Conservation (phyloP, 305 asterid species). For the Solanum aculeatissimum region DNA sequence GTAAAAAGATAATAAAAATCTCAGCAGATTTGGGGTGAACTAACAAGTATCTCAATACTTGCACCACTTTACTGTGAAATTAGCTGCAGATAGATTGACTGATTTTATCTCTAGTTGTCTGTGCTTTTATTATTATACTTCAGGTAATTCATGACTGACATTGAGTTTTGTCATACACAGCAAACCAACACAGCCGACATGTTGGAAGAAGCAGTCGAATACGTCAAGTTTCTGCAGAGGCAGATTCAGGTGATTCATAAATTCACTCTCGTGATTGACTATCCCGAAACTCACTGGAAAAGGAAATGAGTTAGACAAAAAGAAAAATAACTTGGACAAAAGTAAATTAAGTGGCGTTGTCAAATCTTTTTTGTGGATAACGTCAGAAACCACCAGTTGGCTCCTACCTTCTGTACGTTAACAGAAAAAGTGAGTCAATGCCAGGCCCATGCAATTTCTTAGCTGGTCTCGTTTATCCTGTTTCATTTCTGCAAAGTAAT, state of each 20-base stretch:
- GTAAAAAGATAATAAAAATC: background rate
- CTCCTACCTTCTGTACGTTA: background rate
- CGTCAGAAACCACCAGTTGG: background rate
- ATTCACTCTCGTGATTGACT: background rate
- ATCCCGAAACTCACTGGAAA: background rate
- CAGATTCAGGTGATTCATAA: slow-evolving; percentile 63
- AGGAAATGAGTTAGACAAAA: background rate
- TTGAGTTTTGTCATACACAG: slow-evolving; percentile 32
- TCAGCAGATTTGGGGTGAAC: background rate
- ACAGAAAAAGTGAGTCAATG: background rate
- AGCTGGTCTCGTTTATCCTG: background rate
- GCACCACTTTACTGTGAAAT: background rate
- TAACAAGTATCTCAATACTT: background rate
- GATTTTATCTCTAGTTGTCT: background rate
- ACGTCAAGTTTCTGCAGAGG: slow-evolving; percentile 68
- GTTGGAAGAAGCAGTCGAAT: slow-evolving; percentile 89
- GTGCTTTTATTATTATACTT: background rate
- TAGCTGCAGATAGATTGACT: background rate
- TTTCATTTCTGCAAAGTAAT: background rate
- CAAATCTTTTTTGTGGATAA: background rate
- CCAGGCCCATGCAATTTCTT: background rate
- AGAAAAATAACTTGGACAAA: background rate
- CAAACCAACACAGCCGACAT: slow-evolving; percentile 96
- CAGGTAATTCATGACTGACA: background rate
- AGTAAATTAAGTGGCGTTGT: background rate